A percentile compares a stretch with the other conserved stretches of the same genome.
Conservation (phyloP, 2,329 filamentous ascomycete genomes). For the Lasiodiplodia sp. region DNA sequence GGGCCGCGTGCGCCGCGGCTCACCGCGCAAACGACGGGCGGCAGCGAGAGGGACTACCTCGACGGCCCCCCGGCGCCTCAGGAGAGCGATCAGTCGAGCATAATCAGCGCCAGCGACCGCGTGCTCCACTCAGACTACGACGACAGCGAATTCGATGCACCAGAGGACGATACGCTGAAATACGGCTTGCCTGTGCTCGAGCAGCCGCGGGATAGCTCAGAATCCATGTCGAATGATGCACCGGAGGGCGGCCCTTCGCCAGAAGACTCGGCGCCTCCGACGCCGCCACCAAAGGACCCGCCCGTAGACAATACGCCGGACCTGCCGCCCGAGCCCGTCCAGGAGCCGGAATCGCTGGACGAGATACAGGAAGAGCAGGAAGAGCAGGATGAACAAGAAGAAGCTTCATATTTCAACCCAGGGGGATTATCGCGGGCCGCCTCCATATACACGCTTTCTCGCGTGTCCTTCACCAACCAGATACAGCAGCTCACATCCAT, state of each 20-base stretch:
- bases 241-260: slow-evolving; percentile 7
- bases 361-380: slow-evolving; percentile 50
- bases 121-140: slow-evolving; percentile 56
- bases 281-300: slow-evolving; percentile 61
- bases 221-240: slow-evolving; percentile 4
- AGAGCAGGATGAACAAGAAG: slow-evolving; percentile 52
- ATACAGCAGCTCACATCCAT: slow-evolving; percentile 91
- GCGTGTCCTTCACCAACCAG: slow-evolving; percentile 91
- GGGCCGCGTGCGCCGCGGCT: slow-evolving; percentile 51
- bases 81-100: slow-evolving; percentile 56
- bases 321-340: slow-evolving; percentile 34
- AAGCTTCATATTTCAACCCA: slow-evolving; percentile 71
- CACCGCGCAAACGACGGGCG: slow-evolving; percentile 45
- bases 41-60: slow-evolving; percentile 36
- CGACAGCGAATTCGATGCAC: slow-evolving; percentile 32
- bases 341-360: slow-evolving; percentile 5
- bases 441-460: slow-evolving; percentile 92
- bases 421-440: slow-evolving; percentile 71
- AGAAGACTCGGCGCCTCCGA: slow-evolving; percentile 45
- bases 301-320: slow-evolving; percentile 29
- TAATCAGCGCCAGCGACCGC: slow-evolving; percentile 62
- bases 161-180: slow-evolving; percentile 76
- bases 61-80: slow-evolving; percentile 36
- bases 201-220: slow-evolving; percentile 49
- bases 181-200: slow-evolving; percentile 75